Base-by-base conservation (phyloP, 2,329 filamentous ascomycete genomes). In the Cladosporium sp. region DNA sequence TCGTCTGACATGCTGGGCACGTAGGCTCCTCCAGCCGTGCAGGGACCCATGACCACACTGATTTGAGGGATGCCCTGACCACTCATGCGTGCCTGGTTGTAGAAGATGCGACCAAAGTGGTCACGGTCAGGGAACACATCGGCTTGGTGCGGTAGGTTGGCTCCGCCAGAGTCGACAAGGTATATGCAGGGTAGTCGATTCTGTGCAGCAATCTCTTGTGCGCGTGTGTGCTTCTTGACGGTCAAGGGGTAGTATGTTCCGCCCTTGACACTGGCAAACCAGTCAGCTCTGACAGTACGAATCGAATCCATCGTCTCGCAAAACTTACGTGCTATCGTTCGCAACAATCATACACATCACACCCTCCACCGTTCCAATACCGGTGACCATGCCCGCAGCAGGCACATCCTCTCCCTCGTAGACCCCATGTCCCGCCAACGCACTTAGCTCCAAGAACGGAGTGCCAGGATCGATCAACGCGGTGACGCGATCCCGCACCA, bases 1-100 rank as follows among this genome's bases (percentile, higher is more conserved):
- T 98, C 95, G 77, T 98, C 95, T 67, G 91, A 94, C 94, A 99
- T 98, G 73, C 92, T 92, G 12, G 94, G 94, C 12, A 98, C 93
- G 77, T 99, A 98, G 28, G 94, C 94, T 57, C 94, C 94, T 60
- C 94, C 94, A 1, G 94, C 94, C 0, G 95, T 99, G 80, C 95
- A 99, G 52, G 94, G 91, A 0, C 94, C 94, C 94, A 99, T 97
- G 56, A 99, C 94, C 2, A 97, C 92, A 11, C 92, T 89, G 71
- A 99, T 91, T 76, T 98, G 94, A 1, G 94, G 94, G 68, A 98
- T 96, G 5, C 93, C 92, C 70, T 89, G 81, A 1, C 90, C 86
- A 71, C 91, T 95, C 93, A 98, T 97, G 73, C 92, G 85, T 2
- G 95, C 94, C 79, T 99, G 94, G 80, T 99, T 97, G 84, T 91